Evolutionary conservation across 305 asterid species (phyloP), one percentile per base, ranked within the genome.

Genomic region (Fraxinus angustifolia): DNA sequence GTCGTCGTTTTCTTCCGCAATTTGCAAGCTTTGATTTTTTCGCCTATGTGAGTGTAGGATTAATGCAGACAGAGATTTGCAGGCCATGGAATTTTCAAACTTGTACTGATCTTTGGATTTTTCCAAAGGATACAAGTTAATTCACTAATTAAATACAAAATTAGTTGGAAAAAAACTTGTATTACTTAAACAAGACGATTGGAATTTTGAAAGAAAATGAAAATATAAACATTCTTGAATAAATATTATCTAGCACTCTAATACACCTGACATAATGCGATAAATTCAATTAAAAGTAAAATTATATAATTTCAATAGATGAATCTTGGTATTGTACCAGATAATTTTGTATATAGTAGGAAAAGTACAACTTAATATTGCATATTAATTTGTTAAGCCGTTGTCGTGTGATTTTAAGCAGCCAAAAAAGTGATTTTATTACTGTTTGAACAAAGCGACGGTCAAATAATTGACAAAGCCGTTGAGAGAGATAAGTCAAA

Each of bases 21-120:
- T 89, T 77, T 80, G 68, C 62, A 48, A 84, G 88, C 90, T 82
- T 92, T 80, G 94, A 86, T 84, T 85, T 88, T 84, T 81, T 75
- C 94, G 91, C 40, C 74, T 68, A 14, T 68, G 19, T 30, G 19
- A 5, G 74, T 31, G 28, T 28, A 30, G 8, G 74, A 28, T 68
- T 30, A 68, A 68, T 31, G 74, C 74, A 30, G 74, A 68, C 74
- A 68, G 34, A 31, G 19, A 68, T 68, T 68, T 68, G 74, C 74
- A 68, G 74, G 74, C 74, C 74, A 30, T 14, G 40, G 16, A 10
- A 65, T 26, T 19, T 65, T 65, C 35, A 10, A 8, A 65, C n/a
- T 21, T 65, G 34, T 28, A 21, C 7, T 8, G 35, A 65, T 28
- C 17, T 65, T 23, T 17, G 67, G 28, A 56, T 65, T 65, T 65